Percentiles rank a stretch among this genome's conserved stretches.
Conservation (phyloP, 495 filamentous ascomycete species). For the Lichina pygmaea region DNA sequence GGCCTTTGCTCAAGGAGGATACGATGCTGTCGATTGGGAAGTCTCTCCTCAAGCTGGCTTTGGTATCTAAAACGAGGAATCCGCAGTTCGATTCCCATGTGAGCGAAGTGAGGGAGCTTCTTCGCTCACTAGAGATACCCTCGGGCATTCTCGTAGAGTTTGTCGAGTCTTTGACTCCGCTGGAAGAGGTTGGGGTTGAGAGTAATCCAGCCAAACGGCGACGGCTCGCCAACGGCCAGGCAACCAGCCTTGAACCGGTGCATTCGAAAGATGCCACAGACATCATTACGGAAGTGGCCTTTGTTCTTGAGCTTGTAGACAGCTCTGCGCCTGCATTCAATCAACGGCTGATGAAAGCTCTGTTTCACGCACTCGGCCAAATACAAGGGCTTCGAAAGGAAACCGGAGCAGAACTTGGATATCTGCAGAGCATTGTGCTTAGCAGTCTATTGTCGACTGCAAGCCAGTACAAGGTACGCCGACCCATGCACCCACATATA, state of each 20-base stretch:
- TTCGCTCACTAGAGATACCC: neutral
- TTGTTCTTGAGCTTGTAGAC: slow-evolving; percentile 73
- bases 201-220: slow-evolving; percentile 34
- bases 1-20: slow-evolving; percentile 41
- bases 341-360: slow-evolving; percentile 39
- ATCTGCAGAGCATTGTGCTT: slow-evolving; percentile 57
- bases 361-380: slow-evolving; percentile 65
- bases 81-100: neutral
- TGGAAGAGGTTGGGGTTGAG: no score
- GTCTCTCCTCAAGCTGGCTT: slow-evolving; percentile 26
- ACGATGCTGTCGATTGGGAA: slow-evolving; percentile 28
- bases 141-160: neutral
- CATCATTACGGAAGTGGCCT: slow-evolving; percentile 44
- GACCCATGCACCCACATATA: no score
- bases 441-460: slow-evolving; percentile 55
- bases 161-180: no score
- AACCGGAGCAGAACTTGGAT: slow-evolving; percentile 51
- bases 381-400: slow-evolving; percentile 52
- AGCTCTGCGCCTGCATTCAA: slow-evolving; percentile 42
- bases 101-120: neutral
- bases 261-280: slow-evolving; percentile 27
- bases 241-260: slow-evolving; percentile 15
- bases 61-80: neutral
- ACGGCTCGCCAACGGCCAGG: slow-evolving; percentile 41
- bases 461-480: slow-evolving; percentile 30